phyloP scores from a whole-genome alignment of 805 yeast species.

The Ogataea populi-albae region DNA sequence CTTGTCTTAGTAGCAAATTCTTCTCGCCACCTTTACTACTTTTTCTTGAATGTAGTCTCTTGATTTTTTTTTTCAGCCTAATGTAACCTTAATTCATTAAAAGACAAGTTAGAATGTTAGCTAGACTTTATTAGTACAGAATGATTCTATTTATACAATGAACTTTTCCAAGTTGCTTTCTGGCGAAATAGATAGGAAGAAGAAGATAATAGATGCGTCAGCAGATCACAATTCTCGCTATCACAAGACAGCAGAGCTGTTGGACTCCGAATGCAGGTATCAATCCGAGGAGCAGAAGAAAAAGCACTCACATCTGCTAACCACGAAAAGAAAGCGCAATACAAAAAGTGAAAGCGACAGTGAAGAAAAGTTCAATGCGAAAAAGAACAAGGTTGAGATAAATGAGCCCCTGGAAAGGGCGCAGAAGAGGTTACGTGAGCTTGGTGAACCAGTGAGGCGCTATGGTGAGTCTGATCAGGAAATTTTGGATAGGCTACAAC shows the following conservation, averaged over 20 bases:
- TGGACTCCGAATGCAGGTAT: slow-evolving; percentile 12
- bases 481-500: slow-evolving; percentile 2
- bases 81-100: neutral
- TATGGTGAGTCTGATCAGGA: slow-evolving; percentile 21
- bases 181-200: slow-evolving; percentile 48
- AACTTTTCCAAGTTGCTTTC: slow-evolving; percentile 45
- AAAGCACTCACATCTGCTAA: no score
- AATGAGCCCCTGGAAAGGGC: slow-evolving; percentile 5
- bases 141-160: slow-evolving; percentile 33
- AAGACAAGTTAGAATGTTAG: slow-evolving; percentile 1
- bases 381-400: slow-evolving; percentile 2
- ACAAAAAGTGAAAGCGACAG: neutral
- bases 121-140: no score
- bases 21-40: slow-evolving; percentile 1
- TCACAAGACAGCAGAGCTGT: slow-evolving; percentile 12
- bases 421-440: slow-evolving; percentile 10
- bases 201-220: slow-evolving; percentile 21
- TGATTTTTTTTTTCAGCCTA: slow-evolving; percentile 9
- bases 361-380: no score
- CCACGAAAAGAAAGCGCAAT: no score
- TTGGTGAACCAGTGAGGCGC: slow-evolving; percentile 13
- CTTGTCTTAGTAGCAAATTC: no score
- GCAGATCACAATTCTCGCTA: slow-evolving; percentile 3
- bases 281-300: slow-evolving; percentile 7
- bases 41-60: slow-evolving; percentile 4